Percentiles rank a stretch among this genome's conserved stretches.
These are phyloP conservation scores for Heliocybe sulcata DNA, from an alignment of 1,284 basidiomycete species.

Conservation along the genomic window DNA sequence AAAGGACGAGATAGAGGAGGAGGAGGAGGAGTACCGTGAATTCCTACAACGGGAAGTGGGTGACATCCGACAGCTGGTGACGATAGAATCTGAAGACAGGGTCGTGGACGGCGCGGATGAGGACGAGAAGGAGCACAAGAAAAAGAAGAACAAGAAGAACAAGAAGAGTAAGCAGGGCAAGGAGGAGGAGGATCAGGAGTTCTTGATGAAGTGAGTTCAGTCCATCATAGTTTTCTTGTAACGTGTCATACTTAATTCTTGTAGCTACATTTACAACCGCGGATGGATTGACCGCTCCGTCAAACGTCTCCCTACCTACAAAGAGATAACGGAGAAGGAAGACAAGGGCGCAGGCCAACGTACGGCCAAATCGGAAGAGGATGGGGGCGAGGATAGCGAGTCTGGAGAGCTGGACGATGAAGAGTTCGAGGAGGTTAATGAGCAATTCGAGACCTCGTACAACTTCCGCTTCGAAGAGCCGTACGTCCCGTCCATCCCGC, in stretches of 20 bases:
- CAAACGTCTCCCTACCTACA: slow-evolving; percentile 74
- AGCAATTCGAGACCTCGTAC: slow-evolving; percentile 78
- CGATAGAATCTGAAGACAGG: slow-evolving; percentile 23
- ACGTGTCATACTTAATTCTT: not conserved
- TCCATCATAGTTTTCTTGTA: not conserved
- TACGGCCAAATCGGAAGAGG: slow-evolving; percentile 24
- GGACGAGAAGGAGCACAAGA: slow-evolving; percentile 23
- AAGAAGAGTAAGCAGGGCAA: slow-evolving; percentile 33
- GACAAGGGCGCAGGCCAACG: slow-evolving; percentile 30
- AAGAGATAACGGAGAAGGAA: slow-evolving; percentile 53
- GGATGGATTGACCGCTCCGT: slow-evolving; percentile 86
- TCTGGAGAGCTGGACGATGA: slow-evolving; percentile 39
- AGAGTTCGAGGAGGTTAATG: slow-evolving; percentile 68
- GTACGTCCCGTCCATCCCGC: slow-evolving; percentile 34
- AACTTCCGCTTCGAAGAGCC: slow-evolving; percentile 95
- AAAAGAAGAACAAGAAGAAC: slow-evolving; percentile 25
- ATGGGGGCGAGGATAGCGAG: slow-evolving; percentile 30
- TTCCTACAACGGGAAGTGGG: slow-evolving; percentile 66
- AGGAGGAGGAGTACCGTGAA: slow-evolving; percentile 75
- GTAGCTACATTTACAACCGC: slow-evolving; percentile 88
- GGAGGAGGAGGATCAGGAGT: slow-evolving; percentile 72
- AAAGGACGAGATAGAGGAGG: slow-evolving; percentile 66
- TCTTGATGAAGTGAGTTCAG: slow-evolving; percentile 77
- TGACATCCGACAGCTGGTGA: slow-evolving; percentile 13
- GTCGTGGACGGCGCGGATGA: slow-evolving; percentile 14